Conservation (phyloP, 345 rosid species). For the Linum lewisii region DNA sequence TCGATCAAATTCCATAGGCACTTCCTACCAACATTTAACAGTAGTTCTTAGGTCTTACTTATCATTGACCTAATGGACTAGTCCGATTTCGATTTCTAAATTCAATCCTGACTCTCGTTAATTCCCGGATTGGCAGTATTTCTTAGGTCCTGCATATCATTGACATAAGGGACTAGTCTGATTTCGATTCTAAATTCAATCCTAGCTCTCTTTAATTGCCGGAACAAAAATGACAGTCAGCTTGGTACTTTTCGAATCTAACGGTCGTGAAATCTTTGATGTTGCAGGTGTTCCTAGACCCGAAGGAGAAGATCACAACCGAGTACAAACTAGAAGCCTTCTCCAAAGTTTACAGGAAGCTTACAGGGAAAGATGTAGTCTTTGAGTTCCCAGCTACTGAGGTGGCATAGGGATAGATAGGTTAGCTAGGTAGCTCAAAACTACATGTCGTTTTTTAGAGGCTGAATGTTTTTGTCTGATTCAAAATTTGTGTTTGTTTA, state of each 20-base stretch:
- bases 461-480: no score
- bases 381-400: slow-evolving; percentile 64
- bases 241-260: no score
- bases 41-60: no score
- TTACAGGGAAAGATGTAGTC: slow-evolving; percentile 68
- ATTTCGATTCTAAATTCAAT: no score
- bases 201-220: no score
- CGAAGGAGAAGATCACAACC: slow-evolving; percentile 68
- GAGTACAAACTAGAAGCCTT: slow-evolving; percentile 77
- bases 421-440: not conserved
- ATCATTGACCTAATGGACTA: no score
- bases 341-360: slow-evolving; percentile 73
- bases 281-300: slow-evolving; percentile 63
- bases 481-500: no score
- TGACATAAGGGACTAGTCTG: not conserved
- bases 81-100: no score
- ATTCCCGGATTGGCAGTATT: no score
- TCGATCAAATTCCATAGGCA: not conserved
- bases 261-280: not conserved
- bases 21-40: not conserved
- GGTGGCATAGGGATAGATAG: not conserved
- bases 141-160: no score
- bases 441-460: no score
- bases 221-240: no score
- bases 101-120: not conserved